phyloP scores from a whole-genome alignment of 176 grass and related monocot genomes.

The Alloteropsis semialata region DNA sequence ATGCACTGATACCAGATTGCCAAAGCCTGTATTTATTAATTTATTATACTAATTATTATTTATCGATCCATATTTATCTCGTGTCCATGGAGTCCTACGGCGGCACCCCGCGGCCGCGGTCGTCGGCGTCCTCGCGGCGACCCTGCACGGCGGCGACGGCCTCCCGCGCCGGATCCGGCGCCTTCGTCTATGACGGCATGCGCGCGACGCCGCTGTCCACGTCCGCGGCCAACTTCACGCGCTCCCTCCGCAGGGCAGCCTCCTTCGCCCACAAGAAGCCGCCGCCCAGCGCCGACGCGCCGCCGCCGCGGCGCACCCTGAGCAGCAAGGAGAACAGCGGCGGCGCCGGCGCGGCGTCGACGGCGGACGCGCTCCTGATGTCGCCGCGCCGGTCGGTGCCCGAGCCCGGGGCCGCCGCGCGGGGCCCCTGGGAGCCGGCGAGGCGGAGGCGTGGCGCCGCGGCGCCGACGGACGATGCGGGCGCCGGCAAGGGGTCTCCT shows the following conservation, averaged over 20 bases:
- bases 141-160: conserved; percentile 2
- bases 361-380: background rate
- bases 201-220: conserved; percentile 42
- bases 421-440: conserved; percentile 8
- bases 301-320: conserved; percentile 13
- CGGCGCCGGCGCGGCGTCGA: background rate
- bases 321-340: conserved; percentile 35
- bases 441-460: conserved; percentile 26
- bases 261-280: conserved; percentile 42
- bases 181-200: conserved; percentile 45
- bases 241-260: conserved; percentile 35
- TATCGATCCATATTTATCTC: conserved; percentile 18
- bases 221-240: conserved; percentile 34
- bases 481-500: background rate
- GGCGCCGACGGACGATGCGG: background rate
- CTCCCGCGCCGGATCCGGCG: conserved; percentile 33
- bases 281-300: background rate
- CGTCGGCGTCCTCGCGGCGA: conserved; percentile 4
- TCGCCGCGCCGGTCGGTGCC: conserved; percentile 15
- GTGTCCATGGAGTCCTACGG: conserved; percentile 40
- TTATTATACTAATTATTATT: conserved; percentile 26
- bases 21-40: conserved; percentile 34
- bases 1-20: conserved; percentile 18
- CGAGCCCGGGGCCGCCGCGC: conserved; percentile 14
- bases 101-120: background rate